Evolutionary conservation across 768 basidiomycete genomes (phyloP), one percentile per base, ranked within the genome.

Genomic region (Naganishia randhawae): DNA sequence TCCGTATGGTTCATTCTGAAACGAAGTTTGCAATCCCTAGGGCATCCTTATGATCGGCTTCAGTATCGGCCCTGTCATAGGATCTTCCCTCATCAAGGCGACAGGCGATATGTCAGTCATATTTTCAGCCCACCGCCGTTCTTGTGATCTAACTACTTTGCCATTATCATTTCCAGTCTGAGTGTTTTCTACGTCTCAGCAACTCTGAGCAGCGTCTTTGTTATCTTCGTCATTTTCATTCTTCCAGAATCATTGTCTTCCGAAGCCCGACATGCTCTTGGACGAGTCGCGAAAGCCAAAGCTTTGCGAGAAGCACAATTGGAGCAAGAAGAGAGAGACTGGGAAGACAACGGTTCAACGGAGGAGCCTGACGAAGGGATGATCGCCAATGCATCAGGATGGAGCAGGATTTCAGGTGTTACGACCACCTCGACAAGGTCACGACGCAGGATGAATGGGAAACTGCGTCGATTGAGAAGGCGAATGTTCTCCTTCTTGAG

Each of bases 41-140:
- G 92, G 92, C 3, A 86, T 90, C 65, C 83, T 88, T 53, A 91
- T 87, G 81, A 78, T 87, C 39, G 92, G 92, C 5, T 83, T 93
- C 65, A 86, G 92, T 0, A 73, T 86, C 1, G 92, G 92, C 0
- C 92, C 92, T 31, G 85, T 87, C 76, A 83, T 93, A 65, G 83
- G 88, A 29, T 83, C 85, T 61, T 67, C 89, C 39, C 74, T 91
- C 45, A 85, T 92, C 74, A 84, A 81, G 39, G 72, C 78, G 27
- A 89, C 87, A 2, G 73, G 74, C 14, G 74, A 79, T 70, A 76
- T 81, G 75, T 79, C 42, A 67, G 76, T 68, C n/a, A 82, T 82
- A 32, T 41, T 19, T 25, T n/a, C 16, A 25, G 29, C 11, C 4
- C 31, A 32, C 25, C 29, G 17, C 29, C 14, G 3, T 25, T 50